phyloP scores from a whole-genome alignment of 805 yeast species.

The Alloascoidea africana region DNA sequence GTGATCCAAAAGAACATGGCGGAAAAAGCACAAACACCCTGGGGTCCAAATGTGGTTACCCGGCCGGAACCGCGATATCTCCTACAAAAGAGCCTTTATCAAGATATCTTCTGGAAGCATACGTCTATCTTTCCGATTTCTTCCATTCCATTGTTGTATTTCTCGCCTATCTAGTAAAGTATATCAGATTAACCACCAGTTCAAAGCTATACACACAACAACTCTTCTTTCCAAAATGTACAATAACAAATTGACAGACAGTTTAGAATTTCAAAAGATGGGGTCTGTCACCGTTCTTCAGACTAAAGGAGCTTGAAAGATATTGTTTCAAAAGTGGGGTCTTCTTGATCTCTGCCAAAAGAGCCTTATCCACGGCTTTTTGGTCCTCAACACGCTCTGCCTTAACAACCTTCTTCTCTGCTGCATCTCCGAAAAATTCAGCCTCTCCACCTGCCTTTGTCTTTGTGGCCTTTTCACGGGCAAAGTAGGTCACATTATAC shows the following conservation, averaged over 20 bases:
- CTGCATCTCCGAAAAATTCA: slow-evolving; percentile 69
- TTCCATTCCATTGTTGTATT: no score
- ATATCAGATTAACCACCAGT: no score
- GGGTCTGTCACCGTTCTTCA: slow-evolving; percentile 97
- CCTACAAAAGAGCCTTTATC: no score
- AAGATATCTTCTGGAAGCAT: no score
- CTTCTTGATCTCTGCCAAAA: slow-evolving; percentile 89
- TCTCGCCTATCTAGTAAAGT: no score
- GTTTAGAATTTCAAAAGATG: slow-evolving; percentile 91
- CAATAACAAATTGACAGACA: slow-evolving; percentile 5
- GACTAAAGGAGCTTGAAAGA: slow-evolving; percentile 89
- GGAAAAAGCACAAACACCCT: no score
- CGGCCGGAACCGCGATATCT: no score
- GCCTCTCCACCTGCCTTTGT: slow-evolving; percentile 71
- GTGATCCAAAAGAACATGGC: no score
- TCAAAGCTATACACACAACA: no score
- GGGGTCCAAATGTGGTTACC: no score
- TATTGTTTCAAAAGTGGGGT: slow-evolving; percentile 95
- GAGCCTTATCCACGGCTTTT: slow-evolving; percentile 85
- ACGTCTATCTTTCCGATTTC: no score
- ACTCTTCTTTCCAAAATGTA: no score
- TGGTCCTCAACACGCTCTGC: slow-evolving; percentile 95
- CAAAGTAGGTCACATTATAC: slow-evolving; percentile 90
- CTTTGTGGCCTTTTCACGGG: slow-evolving; percentile 82
- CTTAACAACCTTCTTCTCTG: slow-evolving; percentile 75